Percentiles rank a stretch among this genome's conserved stretches.
Conservation (phyloP, 225 moss, liverwort and hornwort genomes). For the Neckera pumila region DNA sequence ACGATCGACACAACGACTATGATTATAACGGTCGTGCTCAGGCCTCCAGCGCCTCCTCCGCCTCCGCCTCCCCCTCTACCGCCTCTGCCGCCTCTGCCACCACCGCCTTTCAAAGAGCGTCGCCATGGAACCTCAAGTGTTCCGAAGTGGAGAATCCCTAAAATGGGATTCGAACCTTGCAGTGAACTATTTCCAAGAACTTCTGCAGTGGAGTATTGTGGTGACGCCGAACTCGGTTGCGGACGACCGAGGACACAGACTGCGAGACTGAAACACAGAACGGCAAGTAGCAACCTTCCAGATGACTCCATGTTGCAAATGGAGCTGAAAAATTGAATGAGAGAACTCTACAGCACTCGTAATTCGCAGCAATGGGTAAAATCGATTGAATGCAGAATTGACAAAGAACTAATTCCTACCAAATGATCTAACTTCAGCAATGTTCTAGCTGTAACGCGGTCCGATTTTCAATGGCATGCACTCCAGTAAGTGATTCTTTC, state of each 20-base stretch:
- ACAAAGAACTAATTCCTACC: not conserved
- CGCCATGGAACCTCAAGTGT: not conserved
- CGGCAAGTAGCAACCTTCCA: not conserved
- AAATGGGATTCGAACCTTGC: not conserved
- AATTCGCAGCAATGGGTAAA: not conserved
- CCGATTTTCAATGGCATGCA: no score
- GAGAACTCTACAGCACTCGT: not conserved
- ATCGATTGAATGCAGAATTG: not conserved
- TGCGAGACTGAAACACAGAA: not conserved
- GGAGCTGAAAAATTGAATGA: not conserved
- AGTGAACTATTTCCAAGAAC: not conserved
- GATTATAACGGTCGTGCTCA: not conserved
- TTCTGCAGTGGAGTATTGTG: not conserved
- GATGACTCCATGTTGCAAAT: not conserved
- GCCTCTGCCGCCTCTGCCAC: not conserved
- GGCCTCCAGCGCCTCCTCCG: not conserved
- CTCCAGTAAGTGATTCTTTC: not conserved
- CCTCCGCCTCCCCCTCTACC: not conserved
- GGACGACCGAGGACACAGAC: not conserved
- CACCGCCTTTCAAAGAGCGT: not conserved
- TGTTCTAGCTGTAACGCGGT: not conserved
- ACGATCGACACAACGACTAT: not conserved
- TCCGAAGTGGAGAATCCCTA: not conserved
- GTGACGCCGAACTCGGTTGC: not conserved
- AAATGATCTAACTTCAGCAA: not conserved